Percentiles rank a stretch among this genome's conserved stretches.
Conservation (phyloP, 139 green algal genomes). For the Chlamydomonas schloesseri region DNA sequence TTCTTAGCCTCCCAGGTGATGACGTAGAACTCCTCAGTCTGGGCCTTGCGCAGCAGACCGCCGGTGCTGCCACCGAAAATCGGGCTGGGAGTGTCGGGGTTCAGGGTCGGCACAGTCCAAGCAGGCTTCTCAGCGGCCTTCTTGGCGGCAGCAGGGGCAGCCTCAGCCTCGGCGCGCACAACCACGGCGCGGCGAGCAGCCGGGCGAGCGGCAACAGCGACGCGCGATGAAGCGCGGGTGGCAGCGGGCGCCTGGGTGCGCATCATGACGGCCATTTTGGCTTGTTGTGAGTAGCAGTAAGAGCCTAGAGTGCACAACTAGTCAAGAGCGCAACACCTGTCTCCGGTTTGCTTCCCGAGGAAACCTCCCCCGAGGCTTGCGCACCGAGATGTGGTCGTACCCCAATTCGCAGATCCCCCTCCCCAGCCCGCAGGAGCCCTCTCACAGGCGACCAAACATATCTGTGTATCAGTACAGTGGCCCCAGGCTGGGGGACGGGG, state of each 20-base stretch:
- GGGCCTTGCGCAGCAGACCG: constrained; percentile 96
- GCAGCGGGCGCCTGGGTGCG: constrained; percentile 33
- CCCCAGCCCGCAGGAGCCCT: too few relatives aligned
- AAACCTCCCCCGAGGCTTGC: too few relatives aligned
- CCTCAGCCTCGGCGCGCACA: constrained; percentile 71
- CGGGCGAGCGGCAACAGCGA: constrained; percentile 8
- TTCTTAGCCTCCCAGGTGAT: constrained; percentile 97
- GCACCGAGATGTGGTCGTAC: too few relatives aligned
- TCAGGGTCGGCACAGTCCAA: constrained; percentile 89
- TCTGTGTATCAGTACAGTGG: too few relatives aligned
- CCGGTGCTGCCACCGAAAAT: constrained; percentile 99
- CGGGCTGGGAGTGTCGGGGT: constrained; percentile 92
- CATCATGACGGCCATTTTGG: constrained; percentile 40
- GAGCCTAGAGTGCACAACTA: not conserved
- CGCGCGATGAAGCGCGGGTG: not conserved
- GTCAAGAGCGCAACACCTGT: not conserved
- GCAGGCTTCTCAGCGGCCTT: constrained; percentile 55
- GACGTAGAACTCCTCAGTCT: constrained; percentile 66
- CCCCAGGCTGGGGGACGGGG: too few relatives aligned
- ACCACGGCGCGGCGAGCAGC: constrained; percentile 48
- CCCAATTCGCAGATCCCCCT: too few relatives aligned
- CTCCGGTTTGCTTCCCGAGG: too few relatives aligned
- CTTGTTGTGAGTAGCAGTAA: not conserved
- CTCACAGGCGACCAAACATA: too few relatives aligned
- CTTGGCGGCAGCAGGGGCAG: constrained; percentile 41